Evolutionary conservation across 2,329 filamentous ascomycete genomes (phyloP), one percentile per base, ranked within the genome.

Genomic region (Calycina marina): DNA sequence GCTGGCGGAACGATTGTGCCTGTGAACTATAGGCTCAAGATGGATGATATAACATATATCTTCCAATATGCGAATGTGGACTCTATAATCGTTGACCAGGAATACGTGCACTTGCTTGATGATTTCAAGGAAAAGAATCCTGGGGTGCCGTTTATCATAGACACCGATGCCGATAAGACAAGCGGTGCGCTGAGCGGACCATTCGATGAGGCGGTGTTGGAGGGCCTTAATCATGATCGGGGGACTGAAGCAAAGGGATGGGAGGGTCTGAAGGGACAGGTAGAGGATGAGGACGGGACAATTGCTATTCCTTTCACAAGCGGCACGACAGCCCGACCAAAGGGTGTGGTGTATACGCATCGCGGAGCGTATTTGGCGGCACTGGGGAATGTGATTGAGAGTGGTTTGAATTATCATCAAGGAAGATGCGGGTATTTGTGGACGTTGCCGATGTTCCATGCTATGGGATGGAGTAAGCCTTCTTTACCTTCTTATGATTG

Each of bases 221-320:
- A 94, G 49, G 90, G 90, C 0, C 57, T 92, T 38, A 63, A 65
- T 24, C 67, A 79, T 53, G 90, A 96, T 52, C 52, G 52, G 2
- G 59, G 68, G n/a, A 67, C 61, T 4, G 82, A 80, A 2, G 53
- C 50, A 16, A 67, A 69, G 30, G 84, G 82, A 14, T 98, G 90
- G 88, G 65, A 64, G 10, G 81, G 71, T 1, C 65, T 96, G 14
- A 67, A 81, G 40, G 65, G 71, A 2, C 76, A 85, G 43, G 34
- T 32, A 12, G 60, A 65, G 1, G 67, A 84, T 46, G 90, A 98
- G 53, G 78, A 93, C 43, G 74, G 73, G 38, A 68, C 83, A 44
- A 68, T 96, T 39, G 84, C 86, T 3, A 72, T 98, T 34, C 83
- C 88, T 1, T 96, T 96, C 54, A 98, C 90, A 0, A 90, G 80